Base-by-base conservation (phyloP, 1,284 basidiomycete genomes). In the Ganoderma sinense region DNA sequence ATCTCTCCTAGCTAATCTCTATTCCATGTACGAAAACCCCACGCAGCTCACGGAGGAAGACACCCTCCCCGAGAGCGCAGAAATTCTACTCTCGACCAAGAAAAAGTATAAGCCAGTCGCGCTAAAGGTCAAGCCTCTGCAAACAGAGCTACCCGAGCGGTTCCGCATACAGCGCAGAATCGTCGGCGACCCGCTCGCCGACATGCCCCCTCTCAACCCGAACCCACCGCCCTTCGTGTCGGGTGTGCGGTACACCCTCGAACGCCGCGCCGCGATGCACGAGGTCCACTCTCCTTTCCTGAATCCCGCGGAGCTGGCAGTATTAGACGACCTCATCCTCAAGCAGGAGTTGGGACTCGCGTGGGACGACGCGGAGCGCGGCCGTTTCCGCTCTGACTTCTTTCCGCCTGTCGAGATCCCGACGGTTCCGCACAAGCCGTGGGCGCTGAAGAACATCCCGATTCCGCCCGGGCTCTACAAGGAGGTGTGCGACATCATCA, bases 61-160 rank as follows among this genome's bases (percentile, higher is more conserved):
- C n/a, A n/a, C n/a, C n/a, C n/a, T 7, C 33, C 4, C 20, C 45
- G 45, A 48, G 3, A 10, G 5, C 1, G 45, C 20, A 1, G 45
- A 18, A 1, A 48, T 48, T 18, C n/a, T 48, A 7, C 45, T 48
- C 45, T 48, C 45, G 11, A 20, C 67, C 23, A 75, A 75, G 53
- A 78, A 78, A 55, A 82, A 82, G 71, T 84, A 84, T 72, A 83
- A 83, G 64, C 81, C 79, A 0, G 82, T 82, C 5, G 77, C 78
- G 0, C 58, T 69, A 11, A 80, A 80, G 65, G 70, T 78, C 18
- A 64, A 73, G 48, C 81, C 82, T 0, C 72, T 83, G 0, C 70
- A 72, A 4, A 69, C 73, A 3, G 69, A 72, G 0, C 62, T 80
- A 6, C 80, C 77, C 0, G 76, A 80, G 16, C 66, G 80, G 18